These are phyloP conservation scores for Flaveria bidentis DNA, from an alignment of 129 eudicot genomes.

Conservation along the genomic window DNA sequence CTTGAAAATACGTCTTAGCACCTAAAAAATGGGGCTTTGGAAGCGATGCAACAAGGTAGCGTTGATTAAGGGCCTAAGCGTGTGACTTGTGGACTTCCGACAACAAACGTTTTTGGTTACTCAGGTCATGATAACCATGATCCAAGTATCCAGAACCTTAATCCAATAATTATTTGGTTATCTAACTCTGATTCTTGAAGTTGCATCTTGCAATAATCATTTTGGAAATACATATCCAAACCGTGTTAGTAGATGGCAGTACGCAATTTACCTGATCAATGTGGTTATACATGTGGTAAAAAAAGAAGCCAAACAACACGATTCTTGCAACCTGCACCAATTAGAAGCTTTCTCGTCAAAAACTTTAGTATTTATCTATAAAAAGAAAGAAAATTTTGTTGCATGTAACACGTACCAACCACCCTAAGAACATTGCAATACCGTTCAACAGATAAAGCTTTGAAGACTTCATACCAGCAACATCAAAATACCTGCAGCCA, in stretches of 20 bases:
- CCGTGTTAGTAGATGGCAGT: not conserved
- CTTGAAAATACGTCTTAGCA: too few species aligned
- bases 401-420: slow-evolving; percentile 64
- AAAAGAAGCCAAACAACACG: slow-evolving; percentile 57
- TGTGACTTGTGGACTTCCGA: too few species aligned
- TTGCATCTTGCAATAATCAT: not conserved
- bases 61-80: too few species aligned
- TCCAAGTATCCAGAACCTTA: not conserved
- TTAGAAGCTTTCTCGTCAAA: slow-evolving; percentile 22
- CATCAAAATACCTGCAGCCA: slow-evolving; percentile 69
- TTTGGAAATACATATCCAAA: slow-evolving; percentile 5
- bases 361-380: not conserved
- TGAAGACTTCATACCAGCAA: slow-evolving; percentile 71
- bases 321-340: slow-evolving; percentile 75
- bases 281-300: slow-evolving; percentile 70
- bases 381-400: not conserved
- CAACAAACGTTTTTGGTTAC: too few species aligned
- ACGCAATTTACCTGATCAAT: slow-evolving; percentile 56
- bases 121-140: not conserved
- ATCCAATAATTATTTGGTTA: not conserved
- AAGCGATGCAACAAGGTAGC: too few species aligned
- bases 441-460: slow-evolving; percentile 68
- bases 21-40: too few species aligned
- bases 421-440: slow-evolving; percentile 77
- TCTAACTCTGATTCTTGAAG: not conserved